phyloP scores from a whole-genome alignment of 257 asterid genomes.

The Solanum appendiculatum region DNA sequence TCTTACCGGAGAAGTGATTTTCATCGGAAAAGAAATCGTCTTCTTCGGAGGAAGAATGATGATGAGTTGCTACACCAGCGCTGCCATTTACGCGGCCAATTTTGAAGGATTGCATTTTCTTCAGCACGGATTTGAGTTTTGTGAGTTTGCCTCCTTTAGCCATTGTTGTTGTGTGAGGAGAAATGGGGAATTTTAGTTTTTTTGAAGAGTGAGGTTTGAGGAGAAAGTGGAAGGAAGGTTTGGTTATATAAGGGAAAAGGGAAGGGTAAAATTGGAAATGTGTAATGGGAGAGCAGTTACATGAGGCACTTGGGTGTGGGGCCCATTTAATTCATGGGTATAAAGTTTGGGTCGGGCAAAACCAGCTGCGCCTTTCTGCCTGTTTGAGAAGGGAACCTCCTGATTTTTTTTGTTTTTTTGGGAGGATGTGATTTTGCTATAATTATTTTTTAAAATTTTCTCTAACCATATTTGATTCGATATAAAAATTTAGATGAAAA shows the following conservation, averaged over 20 bases:
- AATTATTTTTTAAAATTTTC: background rate
- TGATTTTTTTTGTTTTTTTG: no score
- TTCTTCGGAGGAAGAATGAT: slow-evolving; percentile 1
- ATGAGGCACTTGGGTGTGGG: background rate
- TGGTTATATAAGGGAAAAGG: background rate
- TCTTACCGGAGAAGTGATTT: background rate
- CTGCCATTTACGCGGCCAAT: slow-evolving; percentile 37
- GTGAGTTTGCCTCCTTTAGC: slow-evolving; percentile 82
- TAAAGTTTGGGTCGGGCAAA: background rate
- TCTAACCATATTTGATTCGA: background rate
- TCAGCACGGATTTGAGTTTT: slow-evolving; percentile 73
- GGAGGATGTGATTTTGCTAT: background rate
- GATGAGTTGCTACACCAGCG: slow-evolving; percentile 19
- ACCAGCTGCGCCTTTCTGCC: slow-evolving; percentile 1
- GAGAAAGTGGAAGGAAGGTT: slow-evolving; percentile 9
- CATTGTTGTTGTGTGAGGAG: slow-evolving; percentile 22
- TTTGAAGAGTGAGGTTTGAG: slow-evolving; percentile 1
- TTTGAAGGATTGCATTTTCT: slow-evolving; percentile 94
- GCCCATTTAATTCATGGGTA: background rate
- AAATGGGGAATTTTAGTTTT: background rate
- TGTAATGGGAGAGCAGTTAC: background rate
- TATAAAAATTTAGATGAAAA: background rate
- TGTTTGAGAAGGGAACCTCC: background rate
- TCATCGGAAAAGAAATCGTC: background rate
- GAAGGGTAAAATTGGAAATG: slow-evolving; percentile 6